Base-by-base conservation (phyloP, 2,329 filamentous ascomycete genomes). In the Aspergillus jensenii region DNA sequence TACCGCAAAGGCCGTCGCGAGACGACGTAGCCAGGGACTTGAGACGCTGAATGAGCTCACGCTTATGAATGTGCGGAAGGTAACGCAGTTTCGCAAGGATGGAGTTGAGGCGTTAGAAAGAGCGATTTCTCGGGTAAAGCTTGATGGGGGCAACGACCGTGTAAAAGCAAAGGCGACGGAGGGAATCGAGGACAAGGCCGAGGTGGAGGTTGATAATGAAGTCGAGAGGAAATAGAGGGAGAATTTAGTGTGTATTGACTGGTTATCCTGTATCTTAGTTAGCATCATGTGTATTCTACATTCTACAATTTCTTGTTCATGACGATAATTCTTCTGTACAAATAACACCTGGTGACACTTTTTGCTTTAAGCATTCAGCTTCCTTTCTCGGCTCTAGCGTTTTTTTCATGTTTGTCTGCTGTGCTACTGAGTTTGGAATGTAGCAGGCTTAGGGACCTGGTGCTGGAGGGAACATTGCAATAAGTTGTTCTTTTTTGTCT, bases 1-100 rank as follows among this genome's bases (percentile, higher is more conserved):
- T 84, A 96, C 93, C 3, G 95, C 95, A 25, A 90, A 89, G 67
- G 88, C 91, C 0, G 82, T 98, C 6, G 91, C 90, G 44, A 82
- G 87, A 27, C 71, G 81, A 58, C 78, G 81, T 2, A 67, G 69
- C 14, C 71, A 78, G 59, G 76, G 86, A 14, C 82, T 86, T 40
- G 81, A 84, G 52, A 73, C 79, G 2, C 78, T 90, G 67, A 89
- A 86, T 65, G 83, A 90, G 33, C 79, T 95, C 66, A 97, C 93
- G 35, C 79, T 81, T 56, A 82, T 84, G 70, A 98, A 98, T 78
- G 82, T 93, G 46, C 80, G 82, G 63, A 98, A 98, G 78, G 91
- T 96, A 54, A 95, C 91, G 58, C 79, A 82, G 60, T 96, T 85
- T 78, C 84, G 92, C 61, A 77, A 84, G 62, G 77, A 83, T 56